A percentile compares a stretch with the other conserved stretches of the same genome.
Conservation (phyloP, 1,284 basidiomycete species). For the Ustilago xerochloae region DNA sequence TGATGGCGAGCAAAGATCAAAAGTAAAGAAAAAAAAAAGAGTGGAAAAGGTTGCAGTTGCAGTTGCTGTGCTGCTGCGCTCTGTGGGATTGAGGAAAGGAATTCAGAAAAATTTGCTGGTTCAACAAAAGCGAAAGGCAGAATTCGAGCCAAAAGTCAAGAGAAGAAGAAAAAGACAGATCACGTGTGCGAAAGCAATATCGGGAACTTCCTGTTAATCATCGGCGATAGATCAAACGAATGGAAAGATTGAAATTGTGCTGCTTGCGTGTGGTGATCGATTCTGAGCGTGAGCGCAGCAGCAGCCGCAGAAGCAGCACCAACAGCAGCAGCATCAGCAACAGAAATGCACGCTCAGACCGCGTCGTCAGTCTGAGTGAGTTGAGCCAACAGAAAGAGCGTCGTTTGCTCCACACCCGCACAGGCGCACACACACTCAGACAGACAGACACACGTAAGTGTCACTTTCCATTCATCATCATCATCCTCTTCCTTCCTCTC, state of each 20-base stretch:
- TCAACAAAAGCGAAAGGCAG: background rate
- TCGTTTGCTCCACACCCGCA: conserved; percentile 19
- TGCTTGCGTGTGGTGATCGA: conserved; percentile 20
- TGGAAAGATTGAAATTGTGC: background rate
- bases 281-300: background rate
- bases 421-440: background rate
- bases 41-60: background rate
- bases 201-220: background rate
- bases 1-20: conserved; percentile 13
- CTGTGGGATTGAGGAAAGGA: too few species aligned
- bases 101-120: conserved; percentile 32
- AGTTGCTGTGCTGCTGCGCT: background rate
- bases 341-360: conserved; percentile 37
- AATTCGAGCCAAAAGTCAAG: background rate
- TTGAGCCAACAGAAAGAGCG: background rate
- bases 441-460: too few species aligned
- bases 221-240: conserved; percentile 13
- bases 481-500: background rate
- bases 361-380: conserved; percentile 35
- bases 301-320: too few species aligned
- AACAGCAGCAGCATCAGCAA: background rate
- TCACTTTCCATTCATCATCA: conserved; percentile 23
- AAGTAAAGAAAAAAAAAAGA: background rate
- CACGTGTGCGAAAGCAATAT: conserved; percentile 4
- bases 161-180: conserved; percentile 1